These are phyloP conservation scores for Ampelomyces quisqualis DNA, from an alignment of 2,329 filamentous ascomycete species.

Conservation along the genomic window DNA sequence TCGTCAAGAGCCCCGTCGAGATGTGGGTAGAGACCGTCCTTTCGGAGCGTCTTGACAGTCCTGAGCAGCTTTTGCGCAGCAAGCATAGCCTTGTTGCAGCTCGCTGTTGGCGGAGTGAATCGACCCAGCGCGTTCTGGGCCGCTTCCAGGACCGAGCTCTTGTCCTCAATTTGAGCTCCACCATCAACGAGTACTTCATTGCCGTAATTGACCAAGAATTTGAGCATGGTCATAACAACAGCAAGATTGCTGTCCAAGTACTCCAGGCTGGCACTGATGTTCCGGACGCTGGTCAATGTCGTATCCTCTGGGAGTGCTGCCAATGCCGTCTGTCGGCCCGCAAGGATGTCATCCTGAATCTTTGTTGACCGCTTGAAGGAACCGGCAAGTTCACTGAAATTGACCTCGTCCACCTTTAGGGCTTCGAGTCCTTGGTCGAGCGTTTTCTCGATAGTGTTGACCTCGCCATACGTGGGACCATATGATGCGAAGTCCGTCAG, in stretches of 20 bases:
- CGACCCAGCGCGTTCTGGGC: constrained; percentile 46
- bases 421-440: constrained; percentile 87
- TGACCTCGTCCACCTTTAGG: constrained; percentile 79
- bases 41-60: constrained; percentile 22
- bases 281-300: constrained; percentile 19
- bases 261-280: constrained; percentile 24
- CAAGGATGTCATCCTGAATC: constrained; percentile 22
- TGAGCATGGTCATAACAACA: constrained; percentile 14
- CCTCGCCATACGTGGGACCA: constrained; percentile 77
- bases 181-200: constrained; percentile 6
- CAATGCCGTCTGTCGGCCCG: constrained; percentile 15
- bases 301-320: constrained; percentile 27
- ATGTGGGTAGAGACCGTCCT: constrained; percentile 33
- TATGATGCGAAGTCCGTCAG: constrained; percentile 76
- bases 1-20: constrained; percentile 23
- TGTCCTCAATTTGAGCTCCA: no score
- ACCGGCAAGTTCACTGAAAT: constrained; percentile 76
- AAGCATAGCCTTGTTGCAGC: constrained; percentile 17
- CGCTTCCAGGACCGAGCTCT: no score
- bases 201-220: constrained; percentile 8
- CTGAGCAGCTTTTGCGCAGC: constrained; percentile 24
- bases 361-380: constrained; percentile 64
- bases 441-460: constrained; percentile 87
- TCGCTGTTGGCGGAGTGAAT: constrained; percentile 17
- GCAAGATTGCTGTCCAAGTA: constrained; percentile 24